Evolutionary conservation across 106 monocot species (phyloP), one percentile per base, ranked within the genome.

Genomic region (Dioscorea dumetorum): DNA sequence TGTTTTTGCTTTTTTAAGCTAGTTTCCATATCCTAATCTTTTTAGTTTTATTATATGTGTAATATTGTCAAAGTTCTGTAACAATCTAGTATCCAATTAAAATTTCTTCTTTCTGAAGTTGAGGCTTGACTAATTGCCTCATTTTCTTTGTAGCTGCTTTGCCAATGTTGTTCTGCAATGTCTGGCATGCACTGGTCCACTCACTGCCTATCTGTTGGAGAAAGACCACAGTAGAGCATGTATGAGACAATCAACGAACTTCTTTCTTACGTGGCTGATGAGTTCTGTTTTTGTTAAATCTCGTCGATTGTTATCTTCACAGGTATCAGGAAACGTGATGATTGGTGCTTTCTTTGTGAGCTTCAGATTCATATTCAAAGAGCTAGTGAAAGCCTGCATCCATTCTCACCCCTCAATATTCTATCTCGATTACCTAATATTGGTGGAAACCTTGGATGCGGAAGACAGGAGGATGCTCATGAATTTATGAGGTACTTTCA

Each of bases 91-190:
- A 41, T 41, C 10, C 41, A 41, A 0, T 6, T 41, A 0, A 41
- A 41, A 41, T 41, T 41, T 41, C 41, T 41, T 41, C 5, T 6
- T 10, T 2, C 41, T 17, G 23, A 28, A 32, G 9, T 28, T 64
- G 4, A 11, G 32, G 28, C 49, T 49, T 50, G 22, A 49, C 12
- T 3, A 4, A 28, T 17, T 65, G 8, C 1, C 5, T 48, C 18
- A 4, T n/a, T 64, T 12, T n/a, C 33, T 22, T 67, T 23, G 66
- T 83, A 97, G 95, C 62, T 97, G 95, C 78, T 97, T 86, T 79
- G 95, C 88, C 24, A 97, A 97, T 84, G 95, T 97, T 67, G 82
- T 97, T 49, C 72, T 97, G 64, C 95, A 97, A 72, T 97, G 95
- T 73, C 74, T 97, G 21, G 66, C 91, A 61, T 82, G 66, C 73